These are phyloP conservation scores for Ogataea pini DNA, from an alignment of 805 yeast species.

Conservation along the genomic window DNA sequence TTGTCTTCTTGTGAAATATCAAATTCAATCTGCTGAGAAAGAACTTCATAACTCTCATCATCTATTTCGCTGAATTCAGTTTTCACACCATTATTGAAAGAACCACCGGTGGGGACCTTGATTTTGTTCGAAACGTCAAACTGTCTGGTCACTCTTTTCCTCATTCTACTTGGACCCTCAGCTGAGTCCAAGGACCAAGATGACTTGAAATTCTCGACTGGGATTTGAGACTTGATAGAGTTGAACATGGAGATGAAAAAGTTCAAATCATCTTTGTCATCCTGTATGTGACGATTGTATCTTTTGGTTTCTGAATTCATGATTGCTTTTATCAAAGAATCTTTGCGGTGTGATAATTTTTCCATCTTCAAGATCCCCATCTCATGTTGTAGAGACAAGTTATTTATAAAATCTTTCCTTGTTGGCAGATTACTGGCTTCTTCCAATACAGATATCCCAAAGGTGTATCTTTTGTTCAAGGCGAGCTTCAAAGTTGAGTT, in stretches of 20 bases:
- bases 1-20: slow-evolving; percentile 55
- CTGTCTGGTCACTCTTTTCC: slow-evolving; percentile 59
- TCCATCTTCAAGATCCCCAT: slow-evolving; percentile 1
- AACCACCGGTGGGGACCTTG: slow-evolving; percentile 36
- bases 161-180: slow-evolving; percentile 69
- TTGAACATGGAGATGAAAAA: slow-evolving; percentile 51
- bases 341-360: slow-evolving; percentile 30
- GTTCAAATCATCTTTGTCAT: slow-evolving; percentile 59
- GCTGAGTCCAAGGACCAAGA: slow-evolving; percentile 61
- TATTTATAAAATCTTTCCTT: slow-evolving; percentile 8
- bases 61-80: slow-evolving; percentile 5
- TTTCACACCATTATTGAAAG: not conserved
- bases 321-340: slow-evolving; percentile 40
- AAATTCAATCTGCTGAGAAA: slow-evolving; percentile 42
- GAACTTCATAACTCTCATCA: slow-evolving; percentile 36
- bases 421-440: slow-evolving; percentile 2
- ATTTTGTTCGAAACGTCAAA: slow-evolving; percentile 4
- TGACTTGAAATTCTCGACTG: slow-evolving; percentile 20
- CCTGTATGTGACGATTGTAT: slow-evolving; percentile 59
- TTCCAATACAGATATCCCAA: slow-evolving; percentile 4
- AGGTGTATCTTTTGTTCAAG: slow-evolving; percentile 13
- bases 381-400: not conserved
- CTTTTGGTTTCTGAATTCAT: slow-evolving; percentile 48
- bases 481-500: slow-evolving; percentile 12
- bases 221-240: slow-evolving; percentile 41